Percentiles rank a stretch among this genome's conserved stretches.
Evolutionary conservation across 805 yeast genomes (phyloP).

Genomic region (Pichia scutulata): DNA sequence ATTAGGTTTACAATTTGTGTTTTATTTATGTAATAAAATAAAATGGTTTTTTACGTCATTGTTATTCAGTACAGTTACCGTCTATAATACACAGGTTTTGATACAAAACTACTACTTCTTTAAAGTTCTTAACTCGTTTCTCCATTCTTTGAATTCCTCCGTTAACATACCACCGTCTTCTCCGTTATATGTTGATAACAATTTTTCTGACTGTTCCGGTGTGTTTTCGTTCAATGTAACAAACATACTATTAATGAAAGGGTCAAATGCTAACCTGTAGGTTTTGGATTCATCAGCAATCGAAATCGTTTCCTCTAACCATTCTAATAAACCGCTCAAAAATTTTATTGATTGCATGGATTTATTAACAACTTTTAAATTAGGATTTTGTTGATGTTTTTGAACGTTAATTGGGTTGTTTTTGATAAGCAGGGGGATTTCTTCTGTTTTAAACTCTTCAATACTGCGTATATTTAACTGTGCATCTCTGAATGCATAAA

Average conservation of each 20-base stretch:
- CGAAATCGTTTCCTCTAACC: conserved; percentile 57
- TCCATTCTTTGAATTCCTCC: conserved; percentile 48
- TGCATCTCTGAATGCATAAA: conserved; percentile 84
- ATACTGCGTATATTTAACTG: conserved; percentile 52
- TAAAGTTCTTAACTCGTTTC: conserved; percentile 24
- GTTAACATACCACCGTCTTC: conserved; percentile 34
- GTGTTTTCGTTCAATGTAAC: conserved; percentile 40
- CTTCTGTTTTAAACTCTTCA: conserved; percentile 71
- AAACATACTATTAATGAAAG: conserved; percentile 42
- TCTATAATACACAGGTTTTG: neutral
- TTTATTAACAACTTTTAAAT: conserved; percentile 39
- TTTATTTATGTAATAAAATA: too few relatives aligned
- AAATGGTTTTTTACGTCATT: neutral
- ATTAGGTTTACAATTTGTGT: too few relatives aligned
- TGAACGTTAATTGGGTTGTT: conserved; percentile 33
- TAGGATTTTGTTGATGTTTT: conserved; percentile 28
- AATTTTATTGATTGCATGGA: conserved; percentile 78
- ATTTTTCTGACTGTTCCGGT: conserved; percentile 19
- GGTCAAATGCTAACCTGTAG: conserved; percentile 50
- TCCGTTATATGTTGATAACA: conserved; percentile 32
- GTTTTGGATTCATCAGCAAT: conserved; percentile 41
- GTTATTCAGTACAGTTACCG: too few relatives aligned
- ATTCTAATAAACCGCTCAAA: conserved; percentile 77
- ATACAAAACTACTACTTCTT: neutral
- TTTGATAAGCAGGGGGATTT: conserved; percentile 65